phyloP scores from a whole-genome alignment of 1,284 basidiomycete genomes.

The Leccinum pallidistipes region DNA sequence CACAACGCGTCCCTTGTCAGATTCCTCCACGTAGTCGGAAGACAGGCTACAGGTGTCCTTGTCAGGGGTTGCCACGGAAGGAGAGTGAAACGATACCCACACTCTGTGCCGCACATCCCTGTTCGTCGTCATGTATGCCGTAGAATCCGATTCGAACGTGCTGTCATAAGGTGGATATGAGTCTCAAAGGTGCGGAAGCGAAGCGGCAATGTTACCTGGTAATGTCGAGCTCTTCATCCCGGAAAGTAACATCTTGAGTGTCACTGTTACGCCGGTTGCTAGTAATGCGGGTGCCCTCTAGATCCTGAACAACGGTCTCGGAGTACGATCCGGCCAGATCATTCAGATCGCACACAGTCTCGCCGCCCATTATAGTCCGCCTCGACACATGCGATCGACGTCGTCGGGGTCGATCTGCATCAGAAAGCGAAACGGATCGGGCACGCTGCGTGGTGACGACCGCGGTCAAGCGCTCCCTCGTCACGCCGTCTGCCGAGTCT shows the following conservation, averaged over 20 bases:
- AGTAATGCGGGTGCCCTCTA: neutral
- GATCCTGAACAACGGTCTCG: neutral
- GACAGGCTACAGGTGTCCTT: conserved; percentile 6
- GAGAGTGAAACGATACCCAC: neutral
- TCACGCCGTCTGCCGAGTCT: neutral
- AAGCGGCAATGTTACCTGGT: neutral
- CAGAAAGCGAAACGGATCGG: neutral
- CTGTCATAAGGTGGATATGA: neutral
- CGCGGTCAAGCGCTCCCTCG: neutral
- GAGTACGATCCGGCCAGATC: neutral
- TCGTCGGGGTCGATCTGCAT: neutral
- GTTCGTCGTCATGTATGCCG: neutral
- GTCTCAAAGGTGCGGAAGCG: neutral
- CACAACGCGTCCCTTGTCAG: neutral
- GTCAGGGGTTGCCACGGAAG: neutral
- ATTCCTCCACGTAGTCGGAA: conserved; percentile 8
- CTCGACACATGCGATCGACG: neutral
- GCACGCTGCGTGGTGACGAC: neutral
- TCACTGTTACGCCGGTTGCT: neutral
- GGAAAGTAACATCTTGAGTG: neutral
- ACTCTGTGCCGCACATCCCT: neutral
- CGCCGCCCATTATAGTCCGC: neutral
- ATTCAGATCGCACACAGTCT: neutral
- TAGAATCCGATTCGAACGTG: neutral
- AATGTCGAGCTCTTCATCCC: neutral